A percentile compares a stretch with the other conserved stretches of the same genome.
Evolutionary conservation across 805 yeast species (phyloP).

Genomic region (Wickerhamiella cacticola): DNA sequence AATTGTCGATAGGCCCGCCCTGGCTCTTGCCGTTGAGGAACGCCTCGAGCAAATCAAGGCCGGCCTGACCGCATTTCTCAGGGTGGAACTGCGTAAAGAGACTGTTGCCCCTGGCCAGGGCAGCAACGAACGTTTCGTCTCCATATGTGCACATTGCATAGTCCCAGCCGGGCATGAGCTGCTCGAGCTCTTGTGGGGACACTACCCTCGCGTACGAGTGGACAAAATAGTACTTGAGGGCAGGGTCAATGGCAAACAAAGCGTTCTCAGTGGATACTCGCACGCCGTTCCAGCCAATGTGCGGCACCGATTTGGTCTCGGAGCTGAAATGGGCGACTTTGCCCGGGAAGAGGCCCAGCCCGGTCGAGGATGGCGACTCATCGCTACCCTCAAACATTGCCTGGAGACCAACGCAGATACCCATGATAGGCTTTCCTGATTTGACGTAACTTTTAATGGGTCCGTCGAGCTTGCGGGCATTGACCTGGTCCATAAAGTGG

Average conservation of each 20-base stretch:
- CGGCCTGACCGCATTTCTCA: constrained; percentile 92
- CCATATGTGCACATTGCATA: constrained; percentile 66
- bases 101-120: constrained; percentile 60
- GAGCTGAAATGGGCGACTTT: constrained; percentile 50
- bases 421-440: constrained; percentile 84
- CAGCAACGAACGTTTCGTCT: constrained; percentile 68
- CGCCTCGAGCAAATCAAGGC: constrained; percentile 59
- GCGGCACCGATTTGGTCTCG: constrained; percentile 73
- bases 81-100: constrained; percentile 98
- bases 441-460: constrained; percentile 57
- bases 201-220: constrained; percentile 69
- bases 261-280: constrained; percentile 21
- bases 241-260: constrained; percentile 54
- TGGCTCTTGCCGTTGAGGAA: constrained; percentile 45
- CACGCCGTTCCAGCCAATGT: constrained; percentile 84
- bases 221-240: constrained; percentile 77
- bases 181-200: constrained; percentile 22
- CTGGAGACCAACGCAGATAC: constrained; percentile 95
- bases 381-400: constrained; percentile 63
- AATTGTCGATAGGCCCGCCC: constrained; percentile 17
- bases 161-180: constrained; percentile 47
- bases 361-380: constrained; percentile 53
- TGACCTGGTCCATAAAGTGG: constrained; percentile 69
- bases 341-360: constrained; percentile 47
- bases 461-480: constrained; percentile 45